A percentile compares a stretch with the other conserved stretches of the same genome.
phyloP scores from a whole-genome alignment of 257 asterid genomes.

The Primulina eburnea region DNA sequence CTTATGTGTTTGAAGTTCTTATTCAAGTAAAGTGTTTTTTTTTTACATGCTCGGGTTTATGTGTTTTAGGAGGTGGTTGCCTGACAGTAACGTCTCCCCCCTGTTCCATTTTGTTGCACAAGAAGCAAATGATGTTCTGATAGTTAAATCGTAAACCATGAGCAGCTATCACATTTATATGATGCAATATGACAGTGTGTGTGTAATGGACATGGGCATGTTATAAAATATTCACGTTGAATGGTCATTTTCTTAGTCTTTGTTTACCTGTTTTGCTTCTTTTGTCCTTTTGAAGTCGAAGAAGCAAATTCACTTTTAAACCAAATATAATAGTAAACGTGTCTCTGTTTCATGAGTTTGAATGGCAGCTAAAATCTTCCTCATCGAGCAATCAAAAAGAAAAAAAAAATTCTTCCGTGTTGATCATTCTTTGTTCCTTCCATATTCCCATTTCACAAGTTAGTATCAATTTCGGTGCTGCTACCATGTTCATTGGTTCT shows the following conservation, averaged over 20 bases:
- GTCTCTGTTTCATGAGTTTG: neutral
- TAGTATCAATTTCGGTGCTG: neutral
- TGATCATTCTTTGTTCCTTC: neutral
- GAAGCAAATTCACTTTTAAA: too few relatives aligned
- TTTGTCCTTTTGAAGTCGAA: neutral
- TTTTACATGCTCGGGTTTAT: neutral
- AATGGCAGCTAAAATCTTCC: neutral
- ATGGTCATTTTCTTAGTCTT: neutral
- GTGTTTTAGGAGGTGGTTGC: constrained; percentile 10
- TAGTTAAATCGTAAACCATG: neutral
- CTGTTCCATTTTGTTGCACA: constrained; percentile 8
- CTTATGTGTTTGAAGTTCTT: constrained; percentile 61
- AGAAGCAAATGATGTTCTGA: constrained; percentile 1
- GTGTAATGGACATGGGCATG: neutral
- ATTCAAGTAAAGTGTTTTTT: constrained; percentile 56
- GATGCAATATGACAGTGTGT: neutral
- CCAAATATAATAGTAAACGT: neutral
- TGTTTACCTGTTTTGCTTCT: constrained; percentile 6
- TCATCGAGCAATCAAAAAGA: neutral
- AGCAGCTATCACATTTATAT: neutral
- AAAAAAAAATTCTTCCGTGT: too few relatives aligned
- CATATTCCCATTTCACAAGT: neutral
- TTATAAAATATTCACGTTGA: too few relatives aligned
- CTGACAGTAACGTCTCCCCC: neutral
- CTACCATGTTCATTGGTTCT: neutral